Base-by-base conservation (phyloP, 768 basidiomycete genomes). In the Gyrodon lividus region DNA sequence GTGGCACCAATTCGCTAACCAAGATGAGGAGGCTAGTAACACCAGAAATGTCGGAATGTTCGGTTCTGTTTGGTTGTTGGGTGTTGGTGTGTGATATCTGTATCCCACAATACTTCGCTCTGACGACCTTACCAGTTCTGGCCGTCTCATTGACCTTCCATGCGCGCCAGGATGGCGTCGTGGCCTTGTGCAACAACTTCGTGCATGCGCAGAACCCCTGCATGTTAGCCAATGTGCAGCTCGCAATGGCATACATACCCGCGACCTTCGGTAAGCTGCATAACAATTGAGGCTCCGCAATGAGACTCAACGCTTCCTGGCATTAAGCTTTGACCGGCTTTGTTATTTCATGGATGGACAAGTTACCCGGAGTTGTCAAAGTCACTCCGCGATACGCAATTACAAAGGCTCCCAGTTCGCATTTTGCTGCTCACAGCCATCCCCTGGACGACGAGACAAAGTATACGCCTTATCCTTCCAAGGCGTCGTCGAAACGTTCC, bases 401-500 rank as follows among this genome's bases (percentile, higher is more conserved):
- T 16, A 70, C 64, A n/a, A 70, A 70, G 44, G 68, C 68, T 4
- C 55, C 68, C 4, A 70, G 66, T 33, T 68, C 66, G 30, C 59
- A 48, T 9, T 64, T 61, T 13, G 50, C 54, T 6, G 66, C 66
- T 5, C 31, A 59, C 0, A 50, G 1, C n/a, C 51, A 70, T 23
- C 56, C 61, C 14, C 44, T 68, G 33, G 68, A 68, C 8, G 50
- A 34, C 1, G 46, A 48, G 28, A 42, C 45, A n/a, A 31, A 16
- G 4, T 61, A 56, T 37, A 58, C 63, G 30, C 39, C 6, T 33
- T 38, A 57, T 9, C 52, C 66, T 0, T 26, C 49, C 2, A 55
- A 46, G 48, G 3, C 4, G 17, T 38, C 51, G 12, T 30, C 54
- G n/a, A 54, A 51, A 38, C 43, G 47, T n/a, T 44, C 49, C 12